A percentile compares a stretch with the other conserved stretches of the same genome.
Conservation (phyloP, 306 rosid genomes). For the Sicyos edulis region DNA sequence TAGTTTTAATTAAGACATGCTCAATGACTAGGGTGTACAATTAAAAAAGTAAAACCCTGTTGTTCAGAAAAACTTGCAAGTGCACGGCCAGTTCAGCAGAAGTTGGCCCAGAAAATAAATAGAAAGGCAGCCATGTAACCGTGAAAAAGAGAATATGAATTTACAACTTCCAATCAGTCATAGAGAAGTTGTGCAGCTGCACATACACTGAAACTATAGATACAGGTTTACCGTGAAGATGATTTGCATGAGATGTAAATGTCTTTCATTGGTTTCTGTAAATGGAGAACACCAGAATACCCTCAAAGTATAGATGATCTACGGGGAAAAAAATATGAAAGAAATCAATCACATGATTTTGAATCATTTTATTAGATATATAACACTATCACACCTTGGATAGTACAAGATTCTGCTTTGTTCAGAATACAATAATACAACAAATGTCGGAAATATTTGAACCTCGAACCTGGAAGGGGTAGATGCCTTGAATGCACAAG, state of each 20-base stretch:
- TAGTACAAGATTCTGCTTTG: background rate
- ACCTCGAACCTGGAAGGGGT: background rate
- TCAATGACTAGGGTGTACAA: background rate
- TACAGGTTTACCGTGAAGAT: background rate
- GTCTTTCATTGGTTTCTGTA: background rate
- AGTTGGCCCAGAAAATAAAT: background rate
- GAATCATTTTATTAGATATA: background rate
- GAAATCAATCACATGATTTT: background rate
- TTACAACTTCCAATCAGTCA: background rate
- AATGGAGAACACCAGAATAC: background rate
- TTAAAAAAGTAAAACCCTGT: background rate
- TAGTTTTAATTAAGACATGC: background rate
- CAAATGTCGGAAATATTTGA: background rate
- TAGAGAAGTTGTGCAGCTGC: background rate
- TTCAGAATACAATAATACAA: background rate
- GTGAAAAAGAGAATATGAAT: background rate
- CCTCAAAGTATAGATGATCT: conserved; percentile 3
- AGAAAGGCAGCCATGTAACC: background rate
- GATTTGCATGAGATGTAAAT: background rate
- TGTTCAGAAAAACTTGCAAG: background rate
- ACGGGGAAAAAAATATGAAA: background rate
- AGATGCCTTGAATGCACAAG: background rate
- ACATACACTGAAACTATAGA: background rate
- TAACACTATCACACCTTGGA: too few relatives aligned
- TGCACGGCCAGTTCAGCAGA: background rate